Base-by-base conservation (phyloP, 2,329 filamentous ascomycete species). In the Pseudohalonectria lignicola region DNA sequence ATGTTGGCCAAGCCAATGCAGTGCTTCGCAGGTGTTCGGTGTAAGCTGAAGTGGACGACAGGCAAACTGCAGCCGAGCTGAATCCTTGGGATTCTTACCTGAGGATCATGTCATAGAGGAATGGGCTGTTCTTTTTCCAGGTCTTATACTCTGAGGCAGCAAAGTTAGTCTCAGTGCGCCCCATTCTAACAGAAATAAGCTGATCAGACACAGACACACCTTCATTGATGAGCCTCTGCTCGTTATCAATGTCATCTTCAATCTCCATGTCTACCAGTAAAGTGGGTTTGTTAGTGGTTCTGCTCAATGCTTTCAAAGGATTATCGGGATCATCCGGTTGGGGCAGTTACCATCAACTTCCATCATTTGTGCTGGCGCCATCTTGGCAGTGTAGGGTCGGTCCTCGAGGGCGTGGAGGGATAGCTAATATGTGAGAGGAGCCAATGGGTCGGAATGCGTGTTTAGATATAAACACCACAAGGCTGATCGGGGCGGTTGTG, bases 41-140 rank as follows among this genome's bases (percentile, higher is more conserved):
- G 35, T 25, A 47, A 34, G 36, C 11, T 16, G 4, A 5, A 19
- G 9, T 37, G n/a, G 11, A 42, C n/a, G n/a, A n/a, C n/a, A n/a
- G n/a, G 39, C 53, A 33, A 16, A 31, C 2, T 4, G 3, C n/a
- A 39, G n/a, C 31, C 11, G 34, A 43, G 25, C n/a, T n/a, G n/a
- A 29, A 4, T 23, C 3, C n/a, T 18, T 15, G 39, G 17, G 15
- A 12, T 13, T 39, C 47, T 47, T 60, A 79, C 79, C 79, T 88
- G 46, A 96, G 72, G 47, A 98, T 92, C 78, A 95, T 86, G 59
- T 98, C 92, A 61, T 98, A 98, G 51, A 98, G 82, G 56, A 96
- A 96, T 4, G 92, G 88, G 47, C 85, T 86, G 63, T 98, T 98
- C 71, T 98, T 98, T 73, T 98, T 98, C 92, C 92, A 98, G 48